Percentiles rank a stretch among this genome's conserved stretches.
Evolutionary conservation across 2,329 filamentous ascomycete species (phyloP).

Genomic region (Fusarium lyarnte): DNA sequence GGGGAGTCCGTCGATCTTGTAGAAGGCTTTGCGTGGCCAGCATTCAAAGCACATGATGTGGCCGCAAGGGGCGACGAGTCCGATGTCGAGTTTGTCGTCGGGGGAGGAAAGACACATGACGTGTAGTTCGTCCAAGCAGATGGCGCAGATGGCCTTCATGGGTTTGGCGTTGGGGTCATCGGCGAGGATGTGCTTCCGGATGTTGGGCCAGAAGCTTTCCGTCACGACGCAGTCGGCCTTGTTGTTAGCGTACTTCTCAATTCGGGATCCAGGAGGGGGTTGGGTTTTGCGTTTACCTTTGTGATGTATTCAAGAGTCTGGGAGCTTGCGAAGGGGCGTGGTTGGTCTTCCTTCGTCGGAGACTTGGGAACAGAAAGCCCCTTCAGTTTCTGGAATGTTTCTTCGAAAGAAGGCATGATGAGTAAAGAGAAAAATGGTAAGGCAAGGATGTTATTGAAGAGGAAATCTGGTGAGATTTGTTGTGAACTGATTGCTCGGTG

Average conservation of each 20-base stretch:
- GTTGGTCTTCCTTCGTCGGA: too few relatives aligned
- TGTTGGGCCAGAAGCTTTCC: not conserved
- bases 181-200: not conserved
- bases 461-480: not conserved
- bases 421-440: not conserved
- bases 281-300: not conserved
- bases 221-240: not conserved
- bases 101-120: not conserved
- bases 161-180: not conserved
- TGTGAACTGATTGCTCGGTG: fast-evolving
- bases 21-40: not conserved
- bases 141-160: not conserved
- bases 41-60: constrained; percentile 8
- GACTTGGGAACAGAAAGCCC: not conserved
- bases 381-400: not conserved
- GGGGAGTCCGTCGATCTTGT: not conserved
- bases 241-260: not conserved
- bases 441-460: too few relatives aligned
- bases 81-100: not conserved
- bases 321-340: too few relatives aligned
- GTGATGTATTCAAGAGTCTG: too few relatives aligned
- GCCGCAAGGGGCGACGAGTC: not conserved
- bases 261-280: too few relatives aligned
- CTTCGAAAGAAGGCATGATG: not conserved
- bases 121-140: not conserved